phyloP scores from a whole-genome alignment of 768 basidiomycete species.

The Auricularia cornea region DNA sequence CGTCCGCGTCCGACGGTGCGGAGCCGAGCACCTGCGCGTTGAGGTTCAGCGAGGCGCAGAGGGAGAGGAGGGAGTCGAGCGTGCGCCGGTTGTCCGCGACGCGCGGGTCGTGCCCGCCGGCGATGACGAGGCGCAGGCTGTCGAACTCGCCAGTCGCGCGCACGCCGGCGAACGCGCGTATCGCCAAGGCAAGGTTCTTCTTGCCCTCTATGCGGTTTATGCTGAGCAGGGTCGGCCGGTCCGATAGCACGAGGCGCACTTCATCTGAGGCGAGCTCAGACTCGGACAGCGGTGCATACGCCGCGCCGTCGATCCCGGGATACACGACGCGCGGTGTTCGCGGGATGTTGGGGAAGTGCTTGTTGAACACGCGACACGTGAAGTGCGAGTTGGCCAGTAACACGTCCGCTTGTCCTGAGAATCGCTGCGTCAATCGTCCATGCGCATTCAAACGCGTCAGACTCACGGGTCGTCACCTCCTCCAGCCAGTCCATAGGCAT shows the following conservation, averaged over 20 bases:
- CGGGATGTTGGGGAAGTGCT: constrained; percentile 62
- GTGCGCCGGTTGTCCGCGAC: constrained; percentile 75
- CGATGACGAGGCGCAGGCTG: constrained; percentile 64
- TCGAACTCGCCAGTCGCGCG: constrained; percentile 16
- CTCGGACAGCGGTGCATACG: constrained; percentile 39
- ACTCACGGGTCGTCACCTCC: constrained; percentile 78
- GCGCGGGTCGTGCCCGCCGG: constrained; percentile 86
- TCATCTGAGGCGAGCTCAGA: neutral
- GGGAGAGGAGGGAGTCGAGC: constrained; percentile 38
- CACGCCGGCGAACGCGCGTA: constrained; percentile 53
- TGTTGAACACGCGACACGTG: constrained; percentile 71
- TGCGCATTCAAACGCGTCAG: neutral
- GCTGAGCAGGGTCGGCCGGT: constrained; percentile 70
- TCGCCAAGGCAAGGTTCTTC: constrained; percentile 80
- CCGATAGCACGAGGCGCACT: constrained; percentile 1
- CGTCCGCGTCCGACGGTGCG: constrained; percentile 12
- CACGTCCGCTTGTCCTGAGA: constrained; percentile 75
- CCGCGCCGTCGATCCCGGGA: constrained; percentile 81
- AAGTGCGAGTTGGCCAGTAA: constrained; percentile 90
- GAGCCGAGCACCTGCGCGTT: neutral
- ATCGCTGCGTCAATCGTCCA: neutral
- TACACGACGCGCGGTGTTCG: constrained; percentile 74
- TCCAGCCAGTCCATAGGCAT: constrained; percentile 87
- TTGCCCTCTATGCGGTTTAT: constrained; percentile 94
- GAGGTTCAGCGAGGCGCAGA: neutral